Base-by-base conservation (phyloP, 768 basidiomycete genomes). In the Tricholoma flavovirens region DNA sequence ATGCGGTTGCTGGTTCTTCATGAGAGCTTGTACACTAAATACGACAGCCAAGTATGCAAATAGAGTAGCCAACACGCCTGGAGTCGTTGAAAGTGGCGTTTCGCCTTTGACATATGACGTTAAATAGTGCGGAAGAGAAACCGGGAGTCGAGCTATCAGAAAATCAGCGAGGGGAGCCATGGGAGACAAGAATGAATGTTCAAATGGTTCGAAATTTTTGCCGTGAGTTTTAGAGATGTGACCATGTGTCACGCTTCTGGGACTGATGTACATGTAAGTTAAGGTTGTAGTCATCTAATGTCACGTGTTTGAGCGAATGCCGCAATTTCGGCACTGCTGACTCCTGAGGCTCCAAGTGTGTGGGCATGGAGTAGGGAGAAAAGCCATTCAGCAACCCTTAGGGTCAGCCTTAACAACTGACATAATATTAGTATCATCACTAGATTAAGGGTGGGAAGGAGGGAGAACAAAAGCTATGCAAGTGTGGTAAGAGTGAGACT, bases 1-100 rank as follows among this genome's bases (percentile, higher is more conserved):
- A 64, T 80, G 77, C 8, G 93, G 79, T 64, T 81, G 75, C 49
- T 79, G 78, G 68, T 81, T 82, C 78, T 81, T 89, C 95, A 98
- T 97, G 64, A 90, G 69, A 62, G 83, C 84, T 67, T 86, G 85
- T 33, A 88, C 81, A 60, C 88, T 83, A 67, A 98, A 98, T 67
- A 99, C 86, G 76, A 87, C 75, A 72, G 82, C 85, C 62, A 99
- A 84, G 78, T 99, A 99, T 55, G 81, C 79, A 29, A 72, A 80
- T 59, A 99, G 81, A 12, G 88, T 74, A 29, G 80, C 73, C 30
- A 82, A 67, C 54, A 98, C 96, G 60, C 80, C 79, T 56, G 83
- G 79, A 71, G 76, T 86, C 64, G 93, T 96, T 29, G 90, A 92
- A 55, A 98, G 70, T 11, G 94, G 94, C 0, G 91, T 88, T 61